phyloP scores from a whole-genome alignment of 495 filamentous ascomycete species.

The Aspergillus homomorphus region DNA sequence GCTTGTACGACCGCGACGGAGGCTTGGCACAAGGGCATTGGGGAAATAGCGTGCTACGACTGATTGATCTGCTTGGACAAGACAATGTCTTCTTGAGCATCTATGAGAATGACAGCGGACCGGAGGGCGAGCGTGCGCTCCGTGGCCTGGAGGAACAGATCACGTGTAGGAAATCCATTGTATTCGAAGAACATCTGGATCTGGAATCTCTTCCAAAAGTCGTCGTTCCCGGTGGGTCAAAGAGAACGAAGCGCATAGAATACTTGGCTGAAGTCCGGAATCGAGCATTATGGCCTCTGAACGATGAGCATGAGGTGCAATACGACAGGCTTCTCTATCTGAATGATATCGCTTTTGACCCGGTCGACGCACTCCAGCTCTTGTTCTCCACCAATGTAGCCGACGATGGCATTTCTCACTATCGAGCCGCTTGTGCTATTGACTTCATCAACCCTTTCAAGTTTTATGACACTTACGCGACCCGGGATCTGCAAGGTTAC shows the following conservation, averaged over 20 bases:
- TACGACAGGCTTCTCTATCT: conserved; percentile 73
- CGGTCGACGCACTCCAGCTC: conserved; percentile 66
- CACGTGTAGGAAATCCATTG: conserved; percentile 50
- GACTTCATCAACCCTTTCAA: conserved; percentile 76
- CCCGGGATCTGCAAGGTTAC: conserved; percentile 70
- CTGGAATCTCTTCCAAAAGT: conserved; percentile 52
- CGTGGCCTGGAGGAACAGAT: conserved; percentile 40
- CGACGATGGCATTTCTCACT: conserved; percentile 54
- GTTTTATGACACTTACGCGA: conserved; percentile 81
- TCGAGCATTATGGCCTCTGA: conserved; percentile 63
- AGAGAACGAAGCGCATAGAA: conserved; percentile 65
- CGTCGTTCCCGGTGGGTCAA: conserved; percentile 58
- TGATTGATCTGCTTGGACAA: conserved; percentile 60
- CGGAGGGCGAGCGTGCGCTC: conserved; percentile 43
- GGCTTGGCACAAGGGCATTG: conserved; percentile 60
- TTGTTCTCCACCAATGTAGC: conserved; percentile 71
- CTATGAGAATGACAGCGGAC: conserved; percentile 71
- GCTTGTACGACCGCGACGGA: conserved; percentile 63
- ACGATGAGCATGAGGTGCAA: conserved; percentile 35
- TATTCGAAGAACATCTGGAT: conserved; percentile 54
- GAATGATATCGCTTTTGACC: conserved; percentile 73
- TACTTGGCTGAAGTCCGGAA: conserved; percentile 79
- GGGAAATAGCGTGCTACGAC: conserved; percentile 58
- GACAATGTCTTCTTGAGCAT: conserved; percentile 50
- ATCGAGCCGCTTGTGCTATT: conserved; percentile 75